phyloP scores from a whole-genome alignment of 164 flowering plant genomes.

The Euptelea pleiosperma region DNA sequence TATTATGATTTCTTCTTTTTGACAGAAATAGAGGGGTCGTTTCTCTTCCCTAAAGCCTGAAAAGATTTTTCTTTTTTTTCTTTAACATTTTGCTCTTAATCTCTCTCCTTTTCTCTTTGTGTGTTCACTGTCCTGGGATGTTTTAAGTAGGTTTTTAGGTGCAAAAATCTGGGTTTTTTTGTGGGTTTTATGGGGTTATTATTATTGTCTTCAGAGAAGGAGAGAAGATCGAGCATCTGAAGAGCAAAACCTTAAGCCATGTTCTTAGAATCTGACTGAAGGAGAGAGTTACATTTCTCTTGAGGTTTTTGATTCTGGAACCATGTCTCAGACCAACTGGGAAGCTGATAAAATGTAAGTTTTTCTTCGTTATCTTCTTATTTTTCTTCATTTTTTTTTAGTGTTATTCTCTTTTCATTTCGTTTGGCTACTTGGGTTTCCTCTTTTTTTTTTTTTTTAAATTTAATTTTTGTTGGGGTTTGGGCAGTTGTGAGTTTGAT shows the following conservation, averaged over 20 bases:
- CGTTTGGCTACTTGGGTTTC: background rate
- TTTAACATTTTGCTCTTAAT: background rate
- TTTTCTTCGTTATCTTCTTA: background rate
- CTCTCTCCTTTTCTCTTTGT: background rate
- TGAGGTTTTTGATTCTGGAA: conserved; percentile 21
- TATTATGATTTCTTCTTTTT: background rate
- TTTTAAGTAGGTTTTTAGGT: background rate
- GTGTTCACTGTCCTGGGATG: background rate
- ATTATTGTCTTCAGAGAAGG: conserved; percentile 1
- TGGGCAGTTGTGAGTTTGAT: background rate
- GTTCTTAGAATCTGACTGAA: conserved; percentile 8
- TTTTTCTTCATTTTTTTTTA: background rate
- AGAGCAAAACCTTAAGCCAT: background rate
- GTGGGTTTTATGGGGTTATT: conserved; percentile 1
- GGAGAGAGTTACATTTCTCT: conserved; percentile 8
- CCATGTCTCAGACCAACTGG: conserved; percentile 89
- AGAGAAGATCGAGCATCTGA: background rate
- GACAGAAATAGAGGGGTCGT: conserved; percentile 7
- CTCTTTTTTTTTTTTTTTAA: background rate
- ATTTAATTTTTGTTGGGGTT: background rate
- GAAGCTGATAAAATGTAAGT: conserved; percentile 39
- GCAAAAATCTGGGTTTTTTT: background rate
- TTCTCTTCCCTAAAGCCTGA: conserved; percentile 1
- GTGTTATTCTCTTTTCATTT: background rate
- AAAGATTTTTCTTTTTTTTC: background rate